Base-by-base conservation (phyloP, 2,329 filamentous ascomycete species). In the Trichoderma koningii region DNA sequence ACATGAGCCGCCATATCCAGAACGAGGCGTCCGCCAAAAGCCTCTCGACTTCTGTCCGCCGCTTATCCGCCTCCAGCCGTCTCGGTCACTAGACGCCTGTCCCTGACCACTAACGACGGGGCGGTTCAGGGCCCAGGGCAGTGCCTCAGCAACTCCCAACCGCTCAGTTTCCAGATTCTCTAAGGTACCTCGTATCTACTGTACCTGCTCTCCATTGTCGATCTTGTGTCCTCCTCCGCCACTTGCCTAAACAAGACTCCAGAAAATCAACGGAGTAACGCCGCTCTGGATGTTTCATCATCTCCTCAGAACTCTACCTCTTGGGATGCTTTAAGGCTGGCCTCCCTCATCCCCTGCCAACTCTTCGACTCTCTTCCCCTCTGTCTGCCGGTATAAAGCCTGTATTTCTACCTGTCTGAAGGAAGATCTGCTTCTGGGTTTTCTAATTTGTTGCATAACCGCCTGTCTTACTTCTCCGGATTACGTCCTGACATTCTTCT, bases 181-280 rank as follows among this genome's bases (percentile, higher is more conserved):
- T n/a, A n/a, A n/a, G n/a, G 34, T 38, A 5, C 34, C 3, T 14
- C 30, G 30, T 34, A 34, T 10, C 30, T 34, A 10, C 30, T 34
- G 30, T 34, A 34, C 30, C 30, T 34, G 30, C 30, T 34, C 9
- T 34, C 34, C 34, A 14, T 14, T 38, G 34, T 38, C 34, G 34
- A 14, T 41, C 21, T 38, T 21, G 34, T 28, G 30, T 21, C 61
- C 44, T 21, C 61, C 44, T 53, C 34, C 61, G 61, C 61, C 61
- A 45, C 61, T 64, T 64, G 61, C 52, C 61, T 56, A 56, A 56
- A 64, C 15, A 17, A 21, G 60, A 45, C 44, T 44, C 60, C 41
- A 53, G 60, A 55, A 60, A 60, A 51, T 23, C 38, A 19, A 30
- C 52, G 34, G 34, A 38, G 34, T 38, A 38, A 14, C 34, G 34